Evolutionary conservation across 129 eudicot species (phyloP), one percentile per base, ranked within the genome.

Genomic region (Cynara cardunculus): DNA sequence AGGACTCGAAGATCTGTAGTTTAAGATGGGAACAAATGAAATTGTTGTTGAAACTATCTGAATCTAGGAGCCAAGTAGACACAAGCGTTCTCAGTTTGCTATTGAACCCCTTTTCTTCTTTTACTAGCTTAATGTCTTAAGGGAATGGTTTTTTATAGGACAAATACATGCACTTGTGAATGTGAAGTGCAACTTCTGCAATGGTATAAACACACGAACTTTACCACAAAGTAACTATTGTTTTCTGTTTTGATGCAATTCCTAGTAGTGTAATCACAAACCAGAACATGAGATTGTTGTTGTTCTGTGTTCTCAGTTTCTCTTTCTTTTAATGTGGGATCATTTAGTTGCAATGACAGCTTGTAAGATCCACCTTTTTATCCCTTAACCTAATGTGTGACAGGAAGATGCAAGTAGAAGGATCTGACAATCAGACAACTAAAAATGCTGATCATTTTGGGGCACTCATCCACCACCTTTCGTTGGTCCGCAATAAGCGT

Each of bases 401-500:
- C 78, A 88, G 97, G 83, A 89, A 89, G 72, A 83, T 84, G 84
- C 93, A 90, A 84, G 94, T 81, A 80, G 97, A 89, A 77, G 92
- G 89, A 72, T 77, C 83, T 2, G 83, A n/a, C 75, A 86, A 85
- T 77, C 96, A 89, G 75, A 71, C 91, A 69, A 83, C 82, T 37
- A 85, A 82, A 83, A 93, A 86, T 76, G 86, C 97, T 27, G 97
- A 93, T 85, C 98, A 91, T 85, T 87, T 83, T 77, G 99, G 98
- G 78, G 92, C 92, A 81, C 97, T 96, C 25, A 81, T 91, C 74
- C 98, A 96, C 82, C 99, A 96, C 83, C 96, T 90, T 79, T 89
- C 99, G 5, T 80, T 96, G 68, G 89, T 92, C 24, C 97, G 99
- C 83, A 92, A 96, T 62, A 96, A 96, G 85, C 98, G 98, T n/a